Evolutionary conservation across 768 basidiomycete genomes (phyloP), one percentile per base, ranked within the genome.

Genomic region (Pulveroboletus sp.): DNA sequence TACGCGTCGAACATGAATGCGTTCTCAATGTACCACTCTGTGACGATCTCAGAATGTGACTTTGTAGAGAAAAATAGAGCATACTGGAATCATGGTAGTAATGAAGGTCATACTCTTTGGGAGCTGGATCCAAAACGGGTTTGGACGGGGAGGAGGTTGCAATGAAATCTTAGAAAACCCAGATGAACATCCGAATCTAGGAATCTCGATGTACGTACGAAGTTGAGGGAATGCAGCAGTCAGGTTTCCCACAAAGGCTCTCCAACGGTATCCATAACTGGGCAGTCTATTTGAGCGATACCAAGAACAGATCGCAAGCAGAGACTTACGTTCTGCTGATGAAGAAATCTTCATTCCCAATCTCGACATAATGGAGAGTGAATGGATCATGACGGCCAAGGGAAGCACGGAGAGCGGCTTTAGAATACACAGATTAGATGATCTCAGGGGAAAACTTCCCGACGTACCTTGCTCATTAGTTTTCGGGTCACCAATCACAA

Each of bases 321-420:
- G 40, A 11, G 24, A 57, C 69, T 56, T 50, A 73, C 63, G 72
- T 65, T 17, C 53, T 30, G 8, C 68, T 53, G 0, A 71, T 63
- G 36, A 75, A 70, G 59, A 74, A 73, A 51, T 77, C 76, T 65
- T 83, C 81, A 56, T 82, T 83, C 24, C 80, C 80, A 11, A 81
- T 67, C 58, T 81, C 78, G 13, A 80, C 68, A 42, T 69, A 77
- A 6, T 63, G 67, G 39, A 82, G 59, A 1, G 61, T 57, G 62
- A 79, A 83, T 2, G 81, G 81, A 17, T 73, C 71, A 3, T 77
- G 72, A 43, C 71, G 79, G 10, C 81, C 81, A 9, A 79, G 63
- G 0, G 77, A 76, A 11, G 78, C 76, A 16, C 81, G 73, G 9
- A 79, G 62, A 16, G 78, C 75, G 42, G 75, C 77, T 77, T 41